phyloP scores from a whole-genome alignment of 169 alveolate species.

The Babesia bigemina region DNA sequence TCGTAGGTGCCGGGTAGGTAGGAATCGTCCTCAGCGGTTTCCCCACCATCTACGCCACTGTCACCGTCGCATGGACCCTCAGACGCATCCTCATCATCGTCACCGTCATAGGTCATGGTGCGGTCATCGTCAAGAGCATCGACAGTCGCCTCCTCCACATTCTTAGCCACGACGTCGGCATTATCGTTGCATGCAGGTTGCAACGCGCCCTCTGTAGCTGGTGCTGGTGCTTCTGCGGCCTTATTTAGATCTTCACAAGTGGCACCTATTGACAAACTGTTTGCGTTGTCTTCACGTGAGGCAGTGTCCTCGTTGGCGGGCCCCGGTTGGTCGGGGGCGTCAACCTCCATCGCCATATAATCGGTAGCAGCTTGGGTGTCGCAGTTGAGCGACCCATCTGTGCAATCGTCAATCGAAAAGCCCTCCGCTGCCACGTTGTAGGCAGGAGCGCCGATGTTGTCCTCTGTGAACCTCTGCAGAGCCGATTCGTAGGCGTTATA shows the following conservation, averaged over 20 bases:
- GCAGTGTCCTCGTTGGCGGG: not conserved
- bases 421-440: not conserved
- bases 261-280: not conserved
- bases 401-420: not conserved
- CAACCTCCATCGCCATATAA: not conserved
- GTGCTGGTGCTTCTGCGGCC: not conserved
- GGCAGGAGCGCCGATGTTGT: not conserved
- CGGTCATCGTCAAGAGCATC: not conserved
- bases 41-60: not conserved
- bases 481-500: slow-evolving; percentile 17
- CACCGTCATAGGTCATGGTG: not conserved
- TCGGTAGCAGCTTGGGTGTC: not conserved
- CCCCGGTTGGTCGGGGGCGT: not conserved
- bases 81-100: slow-evolving; percentile 1
- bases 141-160: not conserved
- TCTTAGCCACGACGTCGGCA: not conserved
- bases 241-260: too few species aligned
- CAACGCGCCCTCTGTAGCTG: too few species aligned
- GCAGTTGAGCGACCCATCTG: not conserved
- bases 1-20: not conserved
- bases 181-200: not conserved
- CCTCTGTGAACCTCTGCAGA: not conserved
- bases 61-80: not conserved
- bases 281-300: not conserved
- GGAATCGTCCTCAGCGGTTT: not conserved